phyloP scores from a whole-genome alignment of 2,329 filamentous ascomycete genomes.

The Arthrobotrys iridis region DNA sequence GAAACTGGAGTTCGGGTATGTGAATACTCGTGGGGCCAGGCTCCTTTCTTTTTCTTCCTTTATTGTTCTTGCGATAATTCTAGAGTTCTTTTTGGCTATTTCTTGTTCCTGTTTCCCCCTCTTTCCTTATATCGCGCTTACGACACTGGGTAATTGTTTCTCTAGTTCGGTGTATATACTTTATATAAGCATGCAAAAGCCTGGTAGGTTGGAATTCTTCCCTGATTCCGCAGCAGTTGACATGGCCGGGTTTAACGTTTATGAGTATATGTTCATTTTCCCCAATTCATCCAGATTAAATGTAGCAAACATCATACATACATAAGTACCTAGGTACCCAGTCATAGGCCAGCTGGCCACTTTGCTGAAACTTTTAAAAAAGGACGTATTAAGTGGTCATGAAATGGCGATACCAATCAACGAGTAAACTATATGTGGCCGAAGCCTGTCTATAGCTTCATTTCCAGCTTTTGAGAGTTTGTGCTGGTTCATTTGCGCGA shows the following conservation, averaged over 20 bases:
- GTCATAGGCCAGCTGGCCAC: too few species aligned
- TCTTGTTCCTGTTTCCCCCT: neutral
- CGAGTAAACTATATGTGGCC: too few species aligned
- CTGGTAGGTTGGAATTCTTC: constrained; percentile 14
- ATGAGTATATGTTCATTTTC: neutral
- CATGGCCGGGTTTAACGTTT: neutral
- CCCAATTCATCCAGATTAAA: constrained; percentile 26
- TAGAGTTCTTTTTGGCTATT: constrained; percentile 15
- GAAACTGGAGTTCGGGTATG: neutral
- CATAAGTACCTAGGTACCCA: too few species aligned
- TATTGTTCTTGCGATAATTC: neutral
- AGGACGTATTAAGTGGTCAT: too few species aligned
- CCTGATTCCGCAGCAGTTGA: neutral
- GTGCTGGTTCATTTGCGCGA: neutral
- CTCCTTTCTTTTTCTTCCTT: neutral
- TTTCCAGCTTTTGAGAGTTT: neutral
- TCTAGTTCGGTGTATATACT: constrained; percentile 46
- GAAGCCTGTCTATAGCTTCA: neutral
- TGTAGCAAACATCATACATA: too few species aligned
- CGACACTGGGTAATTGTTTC: constrained; percentile 33
- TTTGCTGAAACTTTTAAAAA: too few species aligned
- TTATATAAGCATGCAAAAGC: constrained; percentile 13
- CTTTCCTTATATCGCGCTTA: neutral
- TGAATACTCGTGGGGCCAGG: neutral
- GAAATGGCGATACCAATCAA: neutral